Evolutionary conservation across 345 rosid genomes (phyloP), one percentile per base, ranked within the genome.

Genomic region (Acer yangbiense): DNA sequence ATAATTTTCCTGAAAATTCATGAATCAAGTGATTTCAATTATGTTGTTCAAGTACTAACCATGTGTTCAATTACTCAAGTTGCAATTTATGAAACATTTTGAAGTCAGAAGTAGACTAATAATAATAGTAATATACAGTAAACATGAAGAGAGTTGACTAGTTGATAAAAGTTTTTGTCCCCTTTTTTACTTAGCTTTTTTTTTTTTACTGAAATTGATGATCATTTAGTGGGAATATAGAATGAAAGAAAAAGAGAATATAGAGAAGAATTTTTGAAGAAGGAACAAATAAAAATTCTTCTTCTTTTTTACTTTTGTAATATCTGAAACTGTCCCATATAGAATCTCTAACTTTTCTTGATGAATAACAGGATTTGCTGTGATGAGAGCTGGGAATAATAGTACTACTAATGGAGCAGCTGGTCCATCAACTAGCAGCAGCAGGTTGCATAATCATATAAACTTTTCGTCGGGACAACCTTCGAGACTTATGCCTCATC

Each of bases 401-500:
- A 35, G 39, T 69, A 80, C 78, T 71, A 63, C 74, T 7, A 81
- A 73, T 73, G 77, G 73, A 27, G 87, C 82, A 76, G 13, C 84
- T 23, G 65, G 67, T 70, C 78, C 86, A 52, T 80, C 85, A 0
- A 29, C 76, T 9, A 64, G 79, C 64, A 82, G 85, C 7, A 64
- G 79, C 64, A 82, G 85, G 74, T 44, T 88, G 20, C 74, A 65
- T 60, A 80, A 62, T 68, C 80, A 71, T 54, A 20, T 77, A 16
- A 85, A 76, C 83, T 80, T 81, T 69, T 75, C 87, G 25, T 52
- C 87, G 3, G 78, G 83, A 25, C 79, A 82, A 16, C 55, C 80
- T 76, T 74, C 82, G 2, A 81, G 87, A 68, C 65, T 60, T 43
- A 65, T 87, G 89, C 85, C 87, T 71, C 87, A 64, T 71, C 87